Evolutionary conservation across 2,329 filamentous ascomycete species (phyloP), one percentile per base, ranked within the genome.

Genomic region (Sporothrix mexicana): DNA sequence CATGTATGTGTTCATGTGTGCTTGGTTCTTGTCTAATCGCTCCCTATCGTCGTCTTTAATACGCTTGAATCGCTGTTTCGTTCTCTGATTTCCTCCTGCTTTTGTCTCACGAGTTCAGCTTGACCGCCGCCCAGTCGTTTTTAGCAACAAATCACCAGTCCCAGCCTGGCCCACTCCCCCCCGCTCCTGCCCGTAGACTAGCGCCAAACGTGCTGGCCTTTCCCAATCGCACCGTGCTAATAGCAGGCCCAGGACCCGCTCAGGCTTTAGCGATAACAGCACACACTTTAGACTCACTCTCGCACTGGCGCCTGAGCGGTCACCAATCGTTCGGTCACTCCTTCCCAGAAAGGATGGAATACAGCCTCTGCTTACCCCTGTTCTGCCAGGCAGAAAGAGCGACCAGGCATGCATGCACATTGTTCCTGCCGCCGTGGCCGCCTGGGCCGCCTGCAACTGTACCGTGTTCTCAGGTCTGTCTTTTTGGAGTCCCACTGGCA

Each of bases 311-410:
- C 30, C 30, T 36, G 30, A 64, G 59, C 59, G 59, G 59, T 62
- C 59, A 45, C 36, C 30, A 36, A 36, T 36, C 30, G 30, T 36
- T 36, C 4, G 30, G 30, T 7, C 3, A 36, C n/a, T 64, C 59
- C 59, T 23, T 59, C 36, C 59, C 30, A 43, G 30, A 30, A 41
- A 20, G 4, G 51, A 12, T 41, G 17, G 4, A 30, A 25, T 25
- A 12, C 13, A 67, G 23, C 12, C 25, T 30, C 62, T n/a, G 51
- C 15, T 0, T 8, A 13, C 23, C 64, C 64, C 64, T 51, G 64
- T 67, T 67, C 64, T 67, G 64, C 64, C 64, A 51, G 64, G 64
- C 64, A 67, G 64, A 51, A 36, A 62, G 17, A 43, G 36, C 13
- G 36, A 17, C 49, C n/a, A n/a, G 49, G 20, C 17, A 17, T 23